Evolutionary conservation across 352 stramenopile genomes (phyloP), one percentile per base, ranked within the genome.

Genomic region (Pseudoperonospora humuli): DNA sequence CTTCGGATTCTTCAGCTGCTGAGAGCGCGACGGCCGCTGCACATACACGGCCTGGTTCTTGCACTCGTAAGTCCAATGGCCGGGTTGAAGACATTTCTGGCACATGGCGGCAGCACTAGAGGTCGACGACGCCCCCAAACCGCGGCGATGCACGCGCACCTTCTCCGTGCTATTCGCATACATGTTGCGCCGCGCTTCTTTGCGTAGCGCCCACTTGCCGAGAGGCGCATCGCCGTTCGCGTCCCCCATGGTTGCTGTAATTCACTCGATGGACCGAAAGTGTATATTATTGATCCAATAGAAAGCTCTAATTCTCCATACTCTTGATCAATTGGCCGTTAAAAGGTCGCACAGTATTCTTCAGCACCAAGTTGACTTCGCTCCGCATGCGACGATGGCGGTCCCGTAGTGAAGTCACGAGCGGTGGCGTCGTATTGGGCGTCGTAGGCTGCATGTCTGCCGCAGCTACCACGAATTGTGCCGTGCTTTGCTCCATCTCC

Each of bases 61-160:
- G 72, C 81, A 93, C 50, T 93, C 81, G 60, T 88, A 93, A 10
- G 76, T 93, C 81, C 81, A 93, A 50, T 93, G 81, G 13, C 81
- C 81, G 1, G 56, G 37, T 20, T 66, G 60, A 23, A 93, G 67
- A 57, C 81, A 93, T 65, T 91, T 93, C 55, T 93, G 81, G 56
- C 81, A 93, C 67, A 79, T 67, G 36, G 71, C 75, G 1, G 46
- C 52, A 4, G 55, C 64, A 31, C 32, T 61, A 3, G 57, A 49
- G 13, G 47, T 31, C 17, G 35, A 26, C 1, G 45, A 41, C 33
- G 38, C 34, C 26, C 45, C 48, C 18, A 75, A 29, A 2, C 61
- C 52, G 15, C 74, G 74, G 0, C 74, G 70, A 13, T 80, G 59
- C 21, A 88, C 71, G 19, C 46, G 67, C 49, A 84, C 72, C 32